phyloP scores from a whole-genome alignment of 2,329 filamentous ascomycete species.

The Bertia moriformis region DNA sequence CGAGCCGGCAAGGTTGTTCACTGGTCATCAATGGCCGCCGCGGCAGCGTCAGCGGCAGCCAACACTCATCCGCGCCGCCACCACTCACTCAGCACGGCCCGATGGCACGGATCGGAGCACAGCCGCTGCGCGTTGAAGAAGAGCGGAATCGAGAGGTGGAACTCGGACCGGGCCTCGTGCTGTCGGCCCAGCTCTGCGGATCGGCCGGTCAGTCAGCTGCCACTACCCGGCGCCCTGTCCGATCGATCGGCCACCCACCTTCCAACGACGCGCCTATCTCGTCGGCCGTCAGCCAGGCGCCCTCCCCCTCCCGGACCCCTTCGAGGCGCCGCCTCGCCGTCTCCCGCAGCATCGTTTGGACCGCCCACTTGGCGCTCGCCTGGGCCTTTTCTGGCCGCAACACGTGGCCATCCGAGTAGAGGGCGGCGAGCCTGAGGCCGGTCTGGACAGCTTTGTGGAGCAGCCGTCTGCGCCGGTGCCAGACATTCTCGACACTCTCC shows the following conservation, averaged over 20 bases:
- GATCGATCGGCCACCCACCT: no score
- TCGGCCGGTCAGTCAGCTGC: no score
- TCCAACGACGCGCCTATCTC: conserved; percentile 65
- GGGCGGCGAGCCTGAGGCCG: conserved; percentile 68
- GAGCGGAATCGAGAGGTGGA: conserved; percentile 70
- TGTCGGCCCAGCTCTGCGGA: conserved; percentile 58
- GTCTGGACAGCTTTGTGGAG: conserved; percentile 63
- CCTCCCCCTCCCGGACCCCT: conserved; percentile 56
- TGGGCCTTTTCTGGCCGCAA: conserved; percentile 62
- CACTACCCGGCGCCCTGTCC: no score
- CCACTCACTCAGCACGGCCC: neutral
- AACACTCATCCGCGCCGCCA: neutral
- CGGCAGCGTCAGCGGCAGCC: neutral
- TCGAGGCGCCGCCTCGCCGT: conserved; percentile 50
- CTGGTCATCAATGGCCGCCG: conserved; percentile 20
- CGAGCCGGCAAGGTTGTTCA: conserved; percentile 69
- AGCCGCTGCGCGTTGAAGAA: conserved; percentile 73
- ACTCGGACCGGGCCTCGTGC: conserved; percentile 60
- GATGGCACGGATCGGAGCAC: conserved; percentile 32
- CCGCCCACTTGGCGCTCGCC: conserved; percentile 62
- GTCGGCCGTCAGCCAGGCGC: conserved; percentile 54
- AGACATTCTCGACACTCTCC: conserved; percentile 31
- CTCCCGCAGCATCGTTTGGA: conserved; percentile 68
- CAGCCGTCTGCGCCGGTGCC: conserved; percentile 47
- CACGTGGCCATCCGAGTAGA: conserved; percentile 67